A percentile compares a stretch with the other conserved stretches of the same genome.
phyloP scores from a whole-genome alignment of 345 rosid species.

The Bruguiera gymnorhiza region DNA sequence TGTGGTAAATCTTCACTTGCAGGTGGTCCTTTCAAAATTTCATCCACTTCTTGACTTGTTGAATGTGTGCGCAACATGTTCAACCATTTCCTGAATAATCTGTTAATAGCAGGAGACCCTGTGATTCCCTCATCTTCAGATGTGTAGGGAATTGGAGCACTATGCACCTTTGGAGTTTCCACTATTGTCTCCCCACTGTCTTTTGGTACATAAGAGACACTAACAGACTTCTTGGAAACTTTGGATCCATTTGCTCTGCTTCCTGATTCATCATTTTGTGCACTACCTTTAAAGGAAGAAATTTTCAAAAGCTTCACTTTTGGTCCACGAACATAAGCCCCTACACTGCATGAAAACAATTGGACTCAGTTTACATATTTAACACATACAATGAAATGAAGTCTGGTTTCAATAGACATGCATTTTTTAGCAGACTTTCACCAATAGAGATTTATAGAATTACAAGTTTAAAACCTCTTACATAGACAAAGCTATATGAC shows the following conservation, averaged over 20 bases:
- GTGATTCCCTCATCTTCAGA: slow-evolving; percentile 49
- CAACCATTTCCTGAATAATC: slow-evolving; percentile 80
- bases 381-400: slow-evolving; percentile 6
- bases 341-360: slow-evolving; percentile 53
- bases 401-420: slow-evolving; percentile 5
- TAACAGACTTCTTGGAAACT: slow-evolving; percentile 50
- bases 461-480: background rate
- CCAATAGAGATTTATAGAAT: slow-evolving; percentile 7
- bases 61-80: slow-evolving; percentile 52
- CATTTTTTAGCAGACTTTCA: background rate
- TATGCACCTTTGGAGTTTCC: slow-evolving; percentile 58
- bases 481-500: background rate
- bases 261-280: slow-evolving; percentile 53
- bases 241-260: slow-evolving; percentile 50
- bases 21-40: slow-evolving; percentile 42
- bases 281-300: slow-evolving; percentile 74
- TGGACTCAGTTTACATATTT: slow-evolving; percentile 25
- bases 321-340: slow-evolving; percentile 44
- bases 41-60: slow-evolving; percentile 49
- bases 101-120: slow-evolving; percentile 70
- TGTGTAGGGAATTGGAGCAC: slow-evolving; percentile 57
- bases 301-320: slow-evolving; percentile 54
- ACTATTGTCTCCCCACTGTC: slow-evolving; percentile 51
- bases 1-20: slow-evolving; percentile 29
- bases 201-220: slow-evolving; percentile 64